Percentiles rank a stretch among this genome's conserved stretches.
Evolutionary conservation across 2,329 filamentous ascomycete genomes (phyloP).

Genomic region (Epichloe sp.): DNA sequence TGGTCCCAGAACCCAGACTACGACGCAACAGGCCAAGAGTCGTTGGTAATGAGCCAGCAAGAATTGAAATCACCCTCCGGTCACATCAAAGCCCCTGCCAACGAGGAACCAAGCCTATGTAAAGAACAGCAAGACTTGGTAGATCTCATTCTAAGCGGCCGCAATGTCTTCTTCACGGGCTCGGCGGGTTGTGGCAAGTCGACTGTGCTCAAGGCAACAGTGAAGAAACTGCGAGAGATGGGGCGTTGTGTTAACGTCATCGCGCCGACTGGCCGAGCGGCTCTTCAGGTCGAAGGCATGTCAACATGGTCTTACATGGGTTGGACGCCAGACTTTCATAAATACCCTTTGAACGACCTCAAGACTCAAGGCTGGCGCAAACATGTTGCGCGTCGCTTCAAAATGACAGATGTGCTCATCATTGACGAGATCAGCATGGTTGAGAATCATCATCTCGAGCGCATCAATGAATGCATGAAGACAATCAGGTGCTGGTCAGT

Average conservation of each 20-base stretch:
- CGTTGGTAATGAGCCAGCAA: background rate
- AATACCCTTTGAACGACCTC: background rate
- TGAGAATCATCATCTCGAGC: constrained; percentile 28
- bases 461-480: constrained; percentile 20
- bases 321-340: constrained; percentile 29
- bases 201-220: constrained; percentile 13
- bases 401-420: constrained; percentile 38
- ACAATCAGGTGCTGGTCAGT: background rate
- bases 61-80: background rate
- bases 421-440: constrained; percentile 58
- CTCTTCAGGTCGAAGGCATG: constrained; percentile 40
- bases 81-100: background rate
- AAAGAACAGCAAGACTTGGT: constrained; percentile 14
- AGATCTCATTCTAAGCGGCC: constrained; percentile 34
- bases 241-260: constrained; percentile 31
- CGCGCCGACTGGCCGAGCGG: constrained; percentile 47
- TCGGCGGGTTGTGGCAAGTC: constrained; percentile 36
- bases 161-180: constrained; percentile 52
- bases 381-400: constrained; percentile 21
- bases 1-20: background rate
- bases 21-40: background rate
- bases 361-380: background rate
- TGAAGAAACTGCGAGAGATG: constrained; percentile 4
- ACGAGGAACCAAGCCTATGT: background rate
- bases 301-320: constrained; percentile 47